Conservation (phyloP, 345 rosid genomes). For the Carallia brachiata region DNA sequence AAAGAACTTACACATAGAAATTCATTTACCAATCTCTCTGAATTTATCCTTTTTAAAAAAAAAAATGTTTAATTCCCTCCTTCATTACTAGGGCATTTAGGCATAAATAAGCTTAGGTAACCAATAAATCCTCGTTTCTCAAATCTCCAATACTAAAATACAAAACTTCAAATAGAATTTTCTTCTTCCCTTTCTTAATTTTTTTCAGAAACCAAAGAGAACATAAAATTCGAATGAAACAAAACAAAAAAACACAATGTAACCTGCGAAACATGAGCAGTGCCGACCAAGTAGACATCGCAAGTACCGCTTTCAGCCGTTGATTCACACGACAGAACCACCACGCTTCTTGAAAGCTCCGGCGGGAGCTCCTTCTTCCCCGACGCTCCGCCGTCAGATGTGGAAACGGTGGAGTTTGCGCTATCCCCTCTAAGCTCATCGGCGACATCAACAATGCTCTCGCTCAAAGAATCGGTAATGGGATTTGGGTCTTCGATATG, state of each 20-base stretch:
- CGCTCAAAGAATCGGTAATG: constrained; percentile 47
- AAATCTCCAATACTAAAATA: background rate
- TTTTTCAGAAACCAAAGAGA: constrained; percentile 25
- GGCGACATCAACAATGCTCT: constrained; percentile 69
- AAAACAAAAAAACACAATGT: background rate
- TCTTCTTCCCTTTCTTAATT: background rate
- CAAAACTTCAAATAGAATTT: background rate
- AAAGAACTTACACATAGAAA: too few species aligned
- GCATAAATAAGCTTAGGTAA: background rate
- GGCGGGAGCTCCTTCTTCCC: constrained; percentile 48
- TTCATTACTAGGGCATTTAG: too few species aligned
- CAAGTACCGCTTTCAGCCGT: constrained; percentile 66
- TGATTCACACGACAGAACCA: constrained; percentile 73
- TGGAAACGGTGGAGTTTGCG: background rate
- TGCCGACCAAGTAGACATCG: constrained; percentile 82
- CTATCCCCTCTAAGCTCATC: constrained; percentile 35
- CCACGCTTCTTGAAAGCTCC: constrained; percentile 64
- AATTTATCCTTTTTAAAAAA: too few species aligned
- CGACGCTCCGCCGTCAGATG: background rate
- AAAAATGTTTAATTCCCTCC: too few species aligned
- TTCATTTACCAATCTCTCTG: too few species aligned
- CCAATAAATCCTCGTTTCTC: background rate
- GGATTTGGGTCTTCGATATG: constrained; percentile 69
- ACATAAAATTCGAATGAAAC: background rate
- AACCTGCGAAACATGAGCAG: constrained; percentile 94